Evolutionary conservation across 2,329 filamentous ascomycete species (phyloP), one percentile per base, ranked within the genome.

Genomic region (Pseudogymnoascus destructans): DNA sequence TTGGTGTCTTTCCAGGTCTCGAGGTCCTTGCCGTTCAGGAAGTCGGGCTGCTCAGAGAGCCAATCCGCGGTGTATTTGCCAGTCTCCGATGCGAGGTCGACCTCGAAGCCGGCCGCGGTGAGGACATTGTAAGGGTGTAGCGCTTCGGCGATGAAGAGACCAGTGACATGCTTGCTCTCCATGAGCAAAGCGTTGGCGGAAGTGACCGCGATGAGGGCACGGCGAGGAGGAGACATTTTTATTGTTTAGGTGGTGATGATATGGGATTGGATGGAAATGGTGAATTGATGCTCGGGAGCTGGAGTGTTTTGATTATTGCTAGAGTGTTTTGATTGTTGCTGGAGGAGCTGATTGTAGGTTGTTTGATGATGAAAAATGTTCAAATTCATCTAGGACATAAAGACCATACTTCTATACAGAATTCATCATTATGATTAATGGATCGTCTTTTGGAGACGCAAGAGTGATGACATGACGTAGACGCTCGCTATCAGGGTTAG

Each of bases 111-210:
- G 3, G 74, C 73, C 1, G 66, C 68, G 5, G 60, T 66, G 59
- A 77, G 69, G 19, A 75, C 74, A 15, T 75, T 72, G 69, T 69
- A 77, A 0, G 75, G 75, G 61, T 77, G 74, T 6, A 77, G 69
- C 13, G 75, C 75, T 63, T 77, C 75, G 57, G 65, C 71, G 60
- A 77, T 73, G 66, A 77, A 77, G 55, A 77, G 64, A 9, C 73
- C 74, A 1, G 67, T 67, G 9, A 72, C 73, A 61, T 72, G 69
- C 55, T 72, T 70, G 60, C 72, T 72, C 3, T 71, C 59, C 60
- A 69, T 72, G n/a, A 73, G 69, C 23, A 67, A 62, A n/a, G 70
- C 73, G 10, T 66, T 65, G 17, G 74, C 73, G 3, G 74, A 75
- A 21, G 74, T 75, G 42, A 75, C 65, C 57, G 68, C 66, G 56